Conservation (phyloP, 768 basidiomycete species). For the Myochromella boudieri region DNA sequence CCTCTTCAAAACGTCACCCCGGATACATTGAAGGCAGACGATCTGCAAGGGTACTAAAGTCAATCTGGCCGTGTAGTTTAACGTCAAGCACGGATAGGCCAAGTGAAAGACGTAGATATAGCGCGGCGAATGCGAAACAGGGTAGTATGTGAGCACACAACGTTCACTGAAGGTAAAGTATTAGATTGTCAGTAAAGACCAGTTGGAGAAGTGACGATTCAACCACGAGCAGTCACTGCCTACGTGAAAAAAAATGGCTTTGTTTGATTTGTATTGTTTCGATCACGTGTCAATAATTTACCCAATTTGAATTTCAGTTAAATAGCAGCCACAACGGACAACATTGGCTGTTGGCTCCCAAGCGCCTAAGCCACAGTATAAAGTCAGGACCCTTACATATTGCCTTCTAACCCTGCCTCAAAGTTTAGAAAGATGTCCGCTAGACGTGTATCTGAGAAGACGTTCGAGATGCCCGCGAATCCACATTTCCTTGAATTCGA, state of each 20-base stretch:
- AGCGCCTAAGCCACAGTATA: no score
- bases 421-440: constrained; percentile 23
- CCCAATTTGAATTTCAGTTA: background rate
- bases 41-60: constrained; percentile 49
- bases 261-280: no score
- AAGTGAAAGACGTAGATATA: constrained; percentile 62
- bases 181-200: background rate
- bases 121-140: constrained; percentile 38
- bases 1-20: constrained; percentile 52
- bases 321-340: no score
- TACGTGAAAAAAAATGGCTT: no score
- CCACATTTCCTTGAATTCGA: constrained; percentile 59
- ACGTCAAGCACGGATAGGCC: constrained; percentile 46
- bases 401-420: no score
- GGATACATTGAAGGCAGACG: constrained; percentile 44
- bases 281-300: constrained; percentile 5
- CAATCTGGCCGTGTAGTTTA: constrained; percentile 69
- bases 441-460: constrained; percentile 27
- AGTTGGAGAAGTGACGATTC: no score
- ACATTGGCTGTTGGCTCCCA: no score
- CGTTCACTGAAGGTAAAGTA: background rate
- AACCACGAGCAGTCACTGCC: no score
- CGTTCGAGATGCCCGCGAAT: constrained; percentile 44
- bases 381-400: no score
- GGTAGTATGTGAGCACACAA: background rate